These are phyloP conservation scores for Cystobasidium tubakii DNA, from an alignment of 768 basidiomycete genomes.

Conservation along the genomic window DNA sequence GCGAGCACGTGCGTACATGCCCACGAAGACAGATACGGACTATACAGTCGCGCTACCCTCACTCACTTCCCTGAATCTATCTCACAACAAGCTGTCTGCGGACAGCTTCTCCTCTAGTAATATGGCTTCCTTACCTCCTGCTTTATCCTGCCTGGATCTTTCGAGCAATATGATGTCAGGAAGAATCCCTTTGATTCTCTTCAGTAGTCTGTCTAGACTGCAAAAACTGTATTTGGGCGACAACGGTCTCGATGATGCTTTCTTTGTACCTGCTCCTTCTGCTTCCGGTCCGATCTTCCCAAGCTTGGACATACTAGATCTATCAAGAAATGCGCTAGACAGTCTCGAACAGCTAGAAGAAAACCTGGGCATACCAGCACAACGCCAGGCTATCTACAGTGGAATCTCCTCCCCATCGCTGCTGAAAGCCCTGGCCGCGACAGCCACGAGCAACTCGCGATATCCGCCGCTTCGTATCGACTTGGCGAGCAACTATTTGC, in stretches of 20 bases:
- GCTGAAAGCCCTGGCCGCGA: not conserved
- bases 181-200: not conserved
- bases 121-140: conserved; percentile 1
- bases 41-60: conserved; percentile 7
- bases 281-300: not conserved
- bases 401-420: not conserved
- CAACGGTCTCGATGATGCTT: conserved; percentile 28
- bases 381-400: not conserved
- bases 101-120: not conserved
- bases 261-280: not conserved
- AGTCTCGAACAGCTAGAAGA: conserved; percentile 27
- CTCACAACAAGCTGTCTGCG: conserved; percentile 15
- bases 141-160: conserved; percentile 12
- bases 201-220: conserved; percentile 10
- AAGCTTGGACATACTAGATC: conserved; percentile 11
- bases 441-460: not conserved
- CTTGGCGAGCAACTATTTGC: not conserved
- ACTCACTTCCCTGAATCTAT: conserved; percentile 28
- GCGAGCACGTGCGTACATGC: conserved; percentile 13
- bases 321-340: conserved; percentile 32
- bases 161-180: conserved; percentile 17
- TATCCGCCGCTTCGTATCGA: not conserved
- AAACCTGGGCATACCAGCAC: not conserved
- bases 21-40: not conserved
- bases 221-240: not conserved